Percentiles rank a stretch among this genome's conserved stretches.
phyloP scores from a whole-genome alignment of 768 basidiomycete genomes.

The Leccinum subtestaceum region DNA sequence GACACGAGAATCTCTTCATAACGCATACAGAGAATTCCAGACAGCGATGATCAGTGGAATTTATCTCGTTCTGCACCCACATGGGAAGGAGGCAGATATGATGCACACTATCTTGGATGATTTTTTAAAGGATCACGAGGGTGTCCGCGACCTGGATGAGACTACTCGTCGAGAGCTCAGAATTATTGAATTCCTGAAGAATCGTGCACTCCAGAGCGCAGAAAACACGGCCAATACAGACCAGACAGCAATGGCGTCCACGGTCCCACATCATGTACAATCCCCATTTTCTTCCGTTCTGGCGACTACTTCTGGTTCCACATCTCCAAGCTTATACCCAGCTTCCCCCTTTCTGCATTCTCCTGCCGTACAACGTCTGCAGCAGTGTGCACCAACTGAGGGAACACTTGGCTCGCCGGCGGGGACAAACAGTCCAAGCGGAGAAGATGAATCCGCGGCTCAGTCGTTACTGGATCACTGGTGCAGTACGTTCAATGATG shows the following conservation, averaged over 20 bases:
- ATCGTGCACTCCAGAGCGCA: slow-evolving; percentile 55
- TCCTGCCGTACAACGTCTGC: slow-evolving; percentile 60
- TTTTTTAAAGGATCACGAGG: slow-evolving; percentile 61
- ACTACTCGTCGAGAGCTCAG: slow-evolving; percentile 80
- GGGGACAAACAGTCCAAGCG: slow-evolving; percentile 64
- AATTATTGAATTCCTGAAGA: slow-evolving; percentile 80
- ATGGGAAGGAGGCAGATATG: slow-evolving; percentile 58
- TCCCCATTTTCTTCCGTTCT: slow-evolving; percentile 24
- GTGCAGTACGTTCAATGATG: slow-evolving; percentile 76
- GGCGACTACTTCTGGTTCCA: slow-evolving; percentile 19
- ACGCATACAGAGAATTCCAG: slow-evolving; percentile 85
- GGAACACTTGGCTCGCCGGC: slow-evolving; percentile 54
- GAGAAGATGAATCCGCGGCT: slow-evolving; percentile 72
- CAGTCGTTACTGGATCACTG: slow-evolving; percentile 82
- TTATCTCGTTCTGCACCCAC: slow-evolving; percentile 77
- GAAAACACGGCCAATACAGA: slow-evolving; percentile 30
- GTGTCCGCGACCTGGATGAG: slow-evolving; percentile 66
- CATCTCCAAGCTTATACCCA: slow-evolving; percentile 25
- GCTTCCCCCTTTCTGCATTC: slow-evolving; percentile 35
- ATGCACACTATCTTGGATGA: slow-evolving; percentile 81
- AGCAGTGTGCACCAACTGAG: slow-evolving; percentile 45
- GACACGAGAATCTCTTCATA: slow-evolving; percentile 67
- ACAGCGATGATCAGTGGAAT: slow-evolving; percentile 89
- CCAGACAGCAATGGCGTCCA: slow-evolving; percentile 5
- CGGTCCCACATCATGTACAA: slow-evolving; percentile 14